Conservation (phyloP, 371 early-diverging fungal species). For the Saksenaea oblongispora region DNA sequence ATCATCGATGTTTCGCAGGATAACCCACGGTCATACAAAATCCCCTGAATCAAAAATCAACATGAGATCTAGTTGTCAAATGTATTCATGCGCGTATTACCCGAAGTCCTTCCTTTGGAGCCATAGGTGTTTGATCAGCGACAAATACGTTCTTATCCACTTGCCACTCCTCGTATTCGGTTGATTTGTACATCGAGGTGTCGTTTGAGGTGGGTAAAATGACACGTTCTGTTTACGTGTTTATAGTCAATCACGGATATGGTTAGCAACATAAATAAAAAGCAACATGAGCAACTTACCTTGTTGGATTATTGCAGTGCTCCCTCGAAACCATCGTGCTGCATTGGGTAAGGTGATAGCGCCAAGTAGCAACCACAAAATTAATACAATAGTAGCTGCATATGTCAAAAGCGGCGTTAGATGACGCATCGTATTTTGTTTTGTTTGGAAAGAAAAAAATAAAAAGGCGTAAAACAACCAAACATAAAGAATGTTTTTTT, state of each 20-base stretch:
- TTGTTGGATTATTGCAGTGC: conserved; percentile 19
- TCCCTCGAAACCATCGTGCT: conserved; percentile 19
- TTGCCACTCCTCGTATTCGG: conserved; percentile 19
- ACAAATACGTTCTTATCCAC: conserved; percentile 8
- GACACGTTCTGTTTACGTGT: conserved; percentile 8
- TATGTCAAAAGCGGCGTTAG: conserved; percentile 16
- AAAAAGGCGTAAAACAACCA: neutral
- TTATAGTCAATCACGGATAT: neutral
- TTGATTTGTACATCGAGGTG: neutral
- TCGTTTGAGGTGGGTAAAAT: conserved; percentile 7
- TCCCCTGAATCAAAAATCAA: conserved; percentile 10
- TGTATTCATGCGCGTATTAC: neutral
- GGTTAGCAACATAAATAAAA: neutral
- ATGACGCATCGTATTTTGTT: conserved; percentile 12
- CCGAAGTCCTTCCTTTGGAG: conserved; percentile 21
- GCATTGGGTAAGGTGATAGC: conserved; percentile 24
- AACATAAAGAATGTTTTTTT: neutral
- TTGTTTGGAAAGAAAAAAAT: neutral
- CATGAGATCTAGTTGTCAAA: neutral
- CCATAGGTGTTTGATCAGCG: conserved; percentile 11
- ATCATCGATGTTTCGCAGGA: conserved; percentile 8
- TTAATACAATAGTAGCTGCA: conserved; percentile 15
- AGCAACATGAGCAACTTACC: neutral
- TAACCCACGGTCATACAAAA: conserved; percentile 24
- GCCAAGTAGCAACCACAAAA: conserved; percentile 24